Percentiles rank a stretch among this genome's conserved stretches.
These are phyloP conservation scores for Podospora bellae-mahoneyi DNA, from an alignment of 495 filamentous ascomycete genomes.

Conservation along the genomic window DNA sequence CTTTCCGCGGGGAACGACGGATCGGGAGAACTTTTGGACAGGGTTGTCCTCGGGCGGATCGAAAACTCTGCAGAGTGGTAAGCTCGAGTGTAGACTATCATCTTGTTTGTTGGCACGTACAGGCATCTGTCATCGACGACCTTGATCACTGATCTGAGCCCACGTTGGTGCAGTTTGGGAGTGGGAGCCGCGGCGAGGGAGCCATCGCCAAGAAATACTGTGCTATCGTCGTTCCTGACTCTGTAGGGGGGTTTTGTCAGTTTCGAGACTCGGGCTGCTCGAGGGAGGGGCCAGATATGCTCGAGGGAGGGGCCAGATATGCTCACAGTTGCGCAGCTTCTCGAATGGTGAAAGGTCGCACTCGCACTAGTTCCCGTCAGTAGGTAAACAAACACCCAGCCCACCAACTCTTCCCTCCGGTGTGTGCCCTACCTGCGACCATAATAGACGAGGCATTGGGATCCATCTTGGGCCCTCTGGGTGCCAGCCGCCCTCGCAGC, in stretches of 20 bases:
- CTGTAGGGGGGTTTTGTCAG: constrained; percentile 37
- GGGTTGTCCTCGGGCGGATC: constrained; percentile 96
- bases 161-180: constrained; percentile 81
- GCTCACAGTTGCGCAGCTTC: constrained; percentile 64
- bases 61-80: constrained; percentile 70
- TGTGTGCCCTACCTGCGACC: constrained; percentile 48
- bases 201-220: constrained; percentile 90
- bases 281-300: constrained; percentile 15
- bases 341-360: constrained; percentile 87
- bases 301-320: constrained; percentile 5
- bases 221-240: constrained; percentile 77
- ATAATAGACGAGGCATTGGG: constrained; percentile 54
- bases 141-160: constrained; percentile 87
- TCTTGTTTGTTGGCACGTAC: constrained; percentile 51
- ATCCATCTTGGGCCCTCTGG: constrained; percentile 33
- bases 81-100: background rate
- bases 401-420: background rate
- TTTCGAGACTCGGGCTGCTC: background rate
- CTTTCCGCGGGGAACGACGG: constrained; percentile 79
- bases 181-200: constrained; percentile 80
- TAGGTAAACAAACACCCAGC: constrained; percentile 9
- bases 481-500: constrained; percentile 12
- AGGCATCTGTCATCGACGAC: constrained; percentile 94
- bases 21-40: constrained; percentile 83
- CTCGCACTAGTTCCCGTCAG: constrained; percentile 60